Evolutionary conservation across 139 green algal genomes (phyloP).

Genomic region (Pseudopediastrum boryanum): DNA sequence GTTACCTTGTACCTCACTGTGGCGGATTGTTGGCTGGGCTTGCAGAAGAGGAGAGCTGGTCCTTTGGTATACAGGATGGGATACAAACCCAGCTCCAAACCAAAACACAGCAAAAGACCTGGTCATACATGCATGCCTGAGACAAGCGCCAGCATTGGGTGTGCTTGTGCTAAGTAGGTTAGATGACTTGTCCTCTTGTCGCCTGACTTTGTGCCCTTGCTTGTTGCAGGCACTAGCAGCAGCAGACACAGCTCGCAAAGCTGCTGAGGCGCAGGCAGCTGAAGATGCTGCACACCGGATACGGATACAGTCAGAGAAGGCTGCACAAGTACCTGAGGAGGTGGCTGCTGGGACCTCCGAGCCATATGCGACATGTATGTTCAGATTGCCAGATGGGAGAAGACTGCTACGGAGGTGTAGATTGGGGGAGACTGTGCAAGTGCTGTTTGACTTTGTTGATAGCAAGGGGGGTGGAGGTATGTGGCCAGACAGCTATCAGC

Average conservation of each 20-base stretch:
- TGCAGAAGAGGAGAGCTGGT: no score
- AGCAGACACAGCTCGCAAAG: background rate
- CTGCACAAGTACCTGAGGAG: constrained; percentile 56
- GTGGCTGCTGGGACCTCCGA: constrained; percentile 17
- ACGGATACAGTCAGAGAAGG: constrained; percentile 38
- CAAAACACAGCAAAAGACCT: no score
- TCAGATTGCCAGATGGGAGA: constrained; percentile 75
- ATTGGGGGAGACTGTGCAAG: constrained; percentile 31
- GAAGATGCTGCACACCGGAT: constrained; percentile 7
- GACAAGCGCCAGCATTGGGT: no score
- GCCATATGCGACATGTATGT: constrained; percentile 46
- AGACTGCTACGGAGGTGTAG: constrained; percentile 63
- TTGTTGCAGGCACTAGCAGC: constrained; percentile 7
- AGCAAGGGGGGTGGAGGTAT: constrained; percentile 42
- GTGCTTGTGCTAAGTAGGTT: no score
- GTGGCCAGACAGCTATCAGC: constrained; percentile 52
- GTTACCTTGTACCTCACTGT: no score
- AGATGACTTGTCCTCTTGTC: no score
- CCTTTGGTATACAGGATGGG: no score
- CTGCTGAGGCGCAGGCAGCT: constrained; percentile 33
- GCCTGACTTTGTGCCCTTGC: constrained; percentile 6
- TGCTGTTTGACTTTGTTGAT: constrained; percentile 79
- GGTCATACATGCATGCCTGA: no score
- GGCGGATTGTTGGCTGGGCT: no score
- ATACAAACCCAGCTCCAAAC: no score